Evolutionary conservation across 2,329 filamentous ascomycete genomes (phyloP), one percentile per base, ranked within the genome.

Genomic region (Phialophora chinensis): DNA sequence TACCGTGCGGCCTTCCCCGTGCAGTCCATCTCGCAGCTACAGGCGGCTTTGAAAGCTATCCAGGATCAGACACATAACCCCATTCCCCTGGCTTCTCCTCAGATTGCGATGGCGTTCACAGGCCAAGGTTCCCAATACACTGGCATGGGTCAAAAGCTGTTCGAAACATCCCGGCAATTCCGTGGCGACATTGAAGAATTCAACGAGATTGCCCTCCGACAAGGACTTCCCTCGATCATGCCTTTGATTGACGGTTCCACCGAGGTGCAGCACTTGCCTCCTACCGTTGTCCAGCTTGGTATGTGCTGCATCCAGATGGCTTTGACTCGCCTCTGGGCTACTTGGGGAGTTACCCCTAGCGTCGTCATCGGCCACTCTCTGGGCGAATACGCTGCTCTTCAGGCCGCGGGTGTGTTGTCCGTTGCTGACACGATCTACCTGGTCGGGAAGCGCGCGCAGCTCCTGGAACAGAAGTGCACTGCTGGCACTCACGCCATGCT

Each of bases 401-500:
- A 79, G 66, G 74, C 75, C 27, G 77, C 78, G 1, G 79, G 79
- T 55, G 75, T 79, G 6, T 60, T 80, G 20, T 77, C 75, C 5
- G 73, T 74, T 23, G 74, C 74, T 10, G 78, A 80, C 44, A 75
- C 77, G 4, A 77, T 80, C 61, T 79, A 78, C 57, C 70, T 81
- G 12, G 76, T 78, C 57, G 79, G 79, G 25, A 77, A 73, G 27
- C 74, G 80, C 4, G 80, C 80, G 11, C 74, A 78, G 53, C 74
- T 82, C 1, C 75, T 82, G 11, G 76, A 77, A 29, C 72, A 78
- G 55, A 75, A 77, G 63, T 81, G 79, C 66, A 72, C 77, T 12
- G 71, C 75, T 49, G 79, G 78, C 59, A 82, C 79, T 2, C 79
- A 81, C 61, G 75, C 79, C 2, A 82, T 82, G 80, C 73, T 82